These are phyloP conservation scores for Trametopsis cervina DNA, from an alignment of 768 basidiomycete species.

Conservation along the genomic window DNA sequence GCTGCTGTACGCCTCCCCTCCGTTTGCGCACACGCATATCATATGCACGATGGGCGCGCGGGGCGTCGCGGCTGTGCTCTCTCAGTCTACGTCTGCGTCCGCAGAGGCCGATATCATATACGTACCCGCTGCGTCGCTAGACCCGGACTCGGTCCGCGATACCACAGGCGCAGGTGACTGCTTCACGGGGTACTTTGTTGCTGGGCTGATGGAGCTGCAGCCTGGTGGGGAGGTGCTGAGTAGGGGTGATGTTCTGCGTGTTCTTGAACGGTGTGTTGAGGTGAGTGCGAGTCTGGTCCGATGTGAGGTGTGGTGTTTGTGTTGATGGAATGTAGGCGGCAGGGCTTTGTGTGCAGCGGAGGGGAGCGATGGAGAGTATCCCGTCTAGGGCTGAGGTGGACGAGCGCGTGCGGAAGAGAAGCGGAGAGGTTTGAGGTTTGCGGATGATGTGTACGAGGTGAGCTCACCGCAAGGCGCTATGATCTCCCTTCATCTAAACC, in stretches of 20 bases:
- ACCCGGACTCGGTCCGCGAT: constrained; percentile 31
- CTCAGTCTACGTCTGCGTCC: constrained; percentile 2
- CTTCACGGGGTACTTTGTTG: constrained; percentile 54
- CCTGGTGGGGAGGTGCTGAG: background rate
- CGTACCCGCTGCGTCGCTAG: constrained; percentile 41
- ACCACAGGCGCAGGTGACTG: constrained; percentile 64
- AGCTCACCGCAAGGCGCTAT: too few relatives aligned
- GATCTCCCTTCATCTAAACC: too few relatives aligned
- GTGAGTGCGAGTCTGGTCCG: constrained; percentile 21
- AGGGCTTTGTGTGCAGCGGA: constrained; percentile 52
- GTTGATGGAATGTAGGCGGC: constrained; percentile 37
- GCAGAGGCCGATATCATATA: constrained; percentile 23
- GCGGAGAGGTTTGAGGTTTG: too few relatives aligned
- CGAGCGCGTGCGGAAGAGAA: background rate
- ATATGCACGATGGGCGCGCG: constrained; percentile 50
- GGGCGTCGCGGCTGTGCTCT: constrained; percentile 42
- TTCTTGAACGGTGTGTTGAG: constrained; percentile 36
- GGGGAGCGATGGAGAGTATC: constrained; percentile 53
- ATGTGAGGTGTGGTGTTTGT: background rate
- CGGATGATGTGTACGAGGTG: too few relatives aligned
- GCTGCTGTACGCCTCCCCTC: constrained; percentile 18
- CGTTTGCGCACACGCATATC: constrained; percentile 30
- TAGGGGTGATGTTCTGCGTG: constrained; percentile 23
- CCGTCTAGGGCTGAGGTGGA: constrained; percentile 37
- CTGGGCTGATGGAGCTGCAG: constrained; percentile 40